A percentile compares a stretch with the other conserved stretches of the same genome.
Conservation (phyloP, 2,329 filamentous ascomycete genomes). For the Stachybotrys chartarum region DNA sequence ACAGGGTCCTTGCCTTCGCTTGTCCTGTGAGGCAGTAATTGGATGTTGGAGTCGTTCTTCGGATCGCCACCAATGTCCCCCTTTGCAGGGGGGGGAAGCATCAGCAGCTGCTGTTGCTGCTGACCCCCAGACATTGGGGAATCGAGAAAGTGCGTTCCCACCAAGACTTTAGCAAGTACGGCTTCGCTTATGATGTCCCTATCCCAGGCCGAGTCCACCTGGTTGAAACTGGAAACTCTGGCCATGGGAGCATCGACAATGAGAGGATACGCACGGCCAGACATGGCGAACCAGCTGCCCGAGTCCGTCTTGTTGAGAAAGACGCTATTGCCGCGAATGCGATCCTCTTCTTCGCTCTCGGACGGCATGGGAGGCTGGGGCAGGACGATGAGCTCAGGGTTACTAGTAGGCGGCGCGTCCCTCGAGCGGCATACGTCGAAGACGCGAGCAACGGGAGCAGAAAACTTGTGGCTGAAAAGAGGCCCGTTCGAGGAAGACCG, state of each 20-base stretch:
- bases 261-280: conserved; percentile 76
- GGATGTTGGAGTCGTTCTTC: conserved; percentile 26
- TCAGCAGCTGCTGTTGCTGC: conserved; percentile 25
- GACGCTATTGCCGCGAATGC: conserved; percentile 56
- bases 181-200: conserved; percentile 29
- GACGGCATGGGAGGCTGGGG: conserved; percentile 71
- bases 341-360: conserved; percentile 39
- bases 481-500: conserved; percentile 41
- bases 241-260: conserved; percentile 61
- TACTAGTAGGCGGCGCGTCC: conserved; percentile 52
- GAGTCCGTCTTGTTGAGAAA: conserved; percentile 80
- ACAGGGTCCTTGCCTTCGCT: conserved; percentile 1
- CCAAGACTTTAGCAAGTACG: conserved; percentile 53
- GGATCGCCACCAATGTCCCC: conserved; percentile 19
- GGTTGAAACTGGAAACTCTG: conserved; percentile 33
- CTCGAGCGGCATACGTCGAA: conserved; percentile 79
- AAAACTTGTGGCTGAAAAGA: conserved; percentile 62
- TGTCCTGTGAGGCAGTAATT: conserved; percentile 2
- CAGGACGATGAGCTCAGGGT: conserved; percentile 73
- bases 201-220: conserved; percentile 27
- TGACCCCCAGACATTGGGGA: conserved; percentile 26
- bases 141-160: conserved; percentile 61
- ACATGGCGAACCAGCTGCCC: conserved; percentile 94
- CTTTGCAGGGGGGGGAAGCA: conserved; percentile 26
- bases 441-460: conserved; percentile 75